phyloP scores from a whole-genome alignment of 169 alveolate species.

The Toxoplasma gondii region DNA sequence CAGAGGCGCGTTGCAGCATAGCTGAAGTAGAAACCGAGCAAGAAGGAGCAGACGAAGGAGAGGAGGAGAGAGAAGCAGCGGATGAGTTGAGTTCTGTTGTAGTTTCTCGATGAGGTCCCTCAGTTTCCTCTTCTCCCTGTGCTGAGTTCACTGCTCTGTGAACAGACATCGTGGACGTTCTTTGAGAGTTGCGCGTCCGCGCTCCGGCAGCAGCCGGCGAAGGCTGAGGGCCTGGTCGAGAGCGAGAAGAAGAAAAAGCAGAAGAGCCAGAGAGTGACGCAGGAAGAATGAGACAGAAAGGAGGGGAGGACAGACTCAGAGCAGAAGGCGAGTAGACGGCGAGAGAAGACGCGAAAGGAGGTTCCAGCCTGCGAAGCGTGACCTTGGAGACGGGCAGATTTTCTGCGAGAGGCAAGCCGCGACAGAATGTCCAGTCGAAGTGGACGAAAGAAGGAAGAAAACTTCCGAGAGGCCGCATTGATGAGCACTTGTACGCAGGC shows the following conservation, averaged over 20 bases:
- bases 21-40: neutral
- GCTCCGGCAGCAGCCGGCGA: no score
- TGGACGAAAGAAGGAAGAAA: neutral
- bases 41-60: neutral
- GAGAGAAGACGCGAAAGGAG: neutral
- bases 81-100: neutral
- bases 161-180: neutral
- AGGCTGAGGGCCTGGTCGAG: neutral
- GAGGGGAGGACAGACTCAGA: neutral
- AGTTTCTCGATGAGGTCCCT: neutral
- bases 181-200: neutral
- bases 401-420: neutral
- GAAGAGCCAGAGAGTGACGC: neutral
- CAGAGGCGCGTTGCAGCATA: neutral
- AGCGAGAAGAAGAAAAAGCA: neutral
- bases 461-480: neutral
- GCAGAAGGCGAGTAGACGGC: neutral
- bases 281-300: neutral
- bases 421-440: neutral
- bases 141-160: neutral
- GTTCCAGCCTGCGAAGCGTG: neutral
- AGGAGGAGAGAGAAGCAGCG: no score
- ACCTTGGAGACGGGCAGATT: neutral
- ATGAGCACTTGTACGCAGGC: neutral
- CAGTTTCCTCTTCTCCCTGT: neutral